These are phyloP conservation scores for Spizellomyces sp. DNA, from an alignment of 192 early-diverging fungal species.

Conservation along the genomic window DNA sequence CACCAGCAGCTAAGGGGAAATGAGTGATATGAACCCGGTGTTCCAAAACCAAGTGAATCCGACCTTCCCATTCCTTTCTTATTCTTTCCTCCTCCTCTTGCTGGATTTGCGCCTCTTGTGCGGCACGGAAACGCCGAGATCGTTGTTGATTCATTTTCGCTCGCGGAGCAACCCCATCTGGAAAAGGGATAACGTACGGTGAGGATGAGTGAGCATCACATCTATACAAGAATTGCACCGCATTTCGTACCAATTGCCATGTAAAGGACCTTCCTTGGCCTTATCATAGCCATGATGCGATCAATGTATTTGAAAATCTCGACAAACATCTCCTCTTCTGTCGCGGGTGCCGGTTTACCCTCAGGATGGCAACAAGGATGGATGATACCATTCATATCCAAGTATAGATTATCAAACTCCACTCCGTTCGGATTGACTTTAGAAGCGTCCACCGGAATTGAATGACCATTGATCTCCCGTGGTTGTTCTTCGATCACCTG, in stretches of 20 bases:
- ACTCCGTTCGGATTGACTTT: slow-evolving; percentile 88
- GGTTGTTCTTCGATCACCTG: slow-evolving; percentile 75
- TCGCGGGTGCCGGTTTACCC: slow-evolving; percentile 46
- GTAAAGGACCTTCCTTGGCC: slow-evolving; percentile 93
- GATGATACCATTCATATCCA: slow-evolving; percentile 97
- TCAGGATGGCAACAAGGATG: slow-evolving; percentile 66
- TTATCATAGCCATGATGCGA: slow-evolving; percentile 87
- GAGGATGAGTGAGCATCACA: neutral
- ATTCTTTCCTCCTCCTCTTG: slow-evolving; percentile 56
- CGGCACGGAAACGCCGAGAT: slow-evolving; percentile 92
- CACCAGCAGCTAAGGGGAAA: slow-evolving; percentile 10
- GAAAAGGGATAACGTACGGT: slow-evolving; percentile 1
- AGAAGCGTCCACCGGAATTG: slow-evolving; percentile 83
- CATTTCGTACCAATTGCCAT: slow-evolving; percentile 86
- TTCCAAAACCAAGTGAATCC: neutral
- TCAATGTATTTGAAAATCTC: slow-evolving; percentile 97
- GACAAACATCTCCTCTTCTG: slow-evolving; percentile 90
- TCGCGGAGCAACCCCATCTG: slow-evolving; percentile 89
- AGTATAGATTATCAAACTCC: slow-evolving; percentile 94
- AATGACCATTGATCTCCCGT: slow-evolving; percentile 68
- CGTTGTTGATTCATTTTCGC: slow-evolving; percentile 99
- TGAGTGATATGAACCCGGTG: no score
- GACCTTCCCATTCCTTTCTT: slow-evolving; percentile 48
- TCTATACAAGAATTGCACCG: slow-evolving; percentile 1
- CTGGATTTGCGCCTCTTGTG: slow-evolving; percentile 77